Evolutionary conservation across 2,329 filamentous ascomycete genomes (phyloP), one percentile per base, ranked within the genome.

Genomic region (Diaporthe sp.): DNA sequence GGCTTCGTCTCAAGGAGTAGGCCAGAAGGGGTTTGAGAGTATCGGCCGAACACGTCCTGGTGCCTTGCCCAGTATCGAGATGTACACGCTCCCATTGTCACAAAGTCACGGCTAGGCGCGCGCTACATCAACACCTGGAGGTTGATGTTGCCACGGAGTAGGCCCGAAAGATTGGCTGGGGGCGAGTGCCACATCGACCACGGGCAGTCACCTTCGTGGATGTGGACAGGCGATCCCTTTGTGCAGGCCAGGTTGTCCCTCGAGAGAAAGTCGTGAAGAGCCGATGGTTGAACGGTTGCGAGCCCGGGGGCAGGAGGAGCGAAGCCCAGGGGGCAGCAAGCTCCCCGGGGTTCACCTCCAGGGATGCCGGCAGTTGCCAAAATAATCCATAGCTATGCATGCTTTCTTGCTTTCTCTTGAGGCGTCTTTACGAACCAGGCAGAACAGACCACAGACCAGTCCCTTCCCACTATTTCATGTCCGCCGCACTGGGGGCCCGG

Each of bases 361-460:
- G 22, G 22, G 33, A 28, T 61, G 17, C 38, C 3, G 25, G 19
- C 38, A 28, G 45, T 52, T 67, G 45, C 64, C 64, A 47, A 67
- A 68, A 28, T 58, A 40, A 38, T 64, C 71, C 55, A 58, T 64
- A 75, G 74, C 71, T 75, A 71, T 75, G 74, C 74, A 71, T 75
- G 71, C 58, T 75, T 70, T 73, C 42, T 45, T 74, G 47, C 66
- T 75, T 52, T 57, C 68, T 69, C 74, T 57, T 50, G 30, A 47
- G 50, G 57, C 35, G 54, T 10, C 67, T 57, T 72, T 60, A 61
- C 35, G 50, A 54, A 50, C 42, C 58, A 69, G 69, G 42, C 12
- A 72, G 47, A 66, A 38, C 28, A 45, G 57, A 52, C 57, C 57
- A 58, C 30, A 25, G 45, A 57, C 38, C 61, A 45, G 54, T 28